These are phyloP conservation scores for Dichotomopilus funicola DNA, from an alignment of 2,329 filamentous ascomycete species.

Conservation along the genomic window DNA sequence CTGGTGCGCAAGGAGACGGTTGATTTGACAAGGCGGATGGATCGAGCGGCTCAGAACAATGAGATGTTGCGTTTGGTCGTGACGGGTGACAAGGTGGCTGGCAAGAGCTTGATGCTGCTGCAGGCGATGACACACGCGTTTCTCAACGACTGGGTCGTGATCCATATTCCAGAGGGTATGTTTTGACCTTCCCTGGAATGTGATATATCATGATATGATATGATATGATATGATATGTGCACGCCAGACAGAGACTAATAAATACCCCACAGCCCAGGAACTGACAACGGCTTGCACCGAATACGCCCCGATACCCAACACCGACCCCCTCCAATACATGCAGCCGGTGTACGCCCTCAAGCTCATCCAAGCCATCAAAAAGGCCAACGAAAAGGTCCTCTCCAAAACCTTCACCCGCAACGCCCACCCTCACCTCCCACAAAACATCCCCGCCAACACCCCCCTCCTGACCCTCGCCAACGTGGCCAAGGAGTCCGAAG, in stretches of 20 bases:
- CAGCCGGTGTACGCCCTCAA: conserved; percentile 73
- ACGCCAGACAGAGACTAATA: conserved; percentile 5
- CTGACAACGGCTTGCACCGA: conserved; percentile 73
- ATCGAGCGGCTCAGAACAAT: conserved; percentile 46
- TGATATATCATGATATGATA: not conserved
- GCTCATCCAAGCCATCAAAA: conserved; percentile 65
- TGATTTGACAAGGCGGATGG: conserved; percentile 59
- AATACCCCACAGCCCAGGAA: conserved; percentile 57
- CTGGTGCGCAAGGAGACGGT: conserved; percentile 75
- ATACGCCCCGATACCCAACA: conserved; percentile 63
- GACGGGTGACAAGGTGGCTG: conserved; percentile 65
- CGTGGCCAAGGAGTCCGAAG: conserved; percentile 66
- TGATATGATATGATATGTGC: conserved; percentile 14
- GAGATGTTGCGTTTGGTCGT: conserved; percentile 59
- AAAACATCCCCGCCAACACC: conserved; percentile 50
- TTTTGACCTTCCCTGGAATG: too few species aligned
- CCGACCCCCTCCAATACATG: conserved; percentile 56
- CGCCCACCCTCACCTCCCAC: conserved; percentile 38
- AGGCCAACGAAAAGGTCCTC: conserved; percentile 65
- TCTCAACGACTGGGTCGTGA: conserved; percentile 78
- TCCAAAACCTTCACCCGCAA: conserved; percentile 39
- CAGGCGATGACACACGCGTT: conserved; percentile 79
- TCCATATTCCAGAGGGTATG: conserved; percentile 80
- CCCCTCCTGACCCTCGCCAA: conserved; percentile 63
- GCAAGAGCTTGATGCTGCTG: conserved; percentile 81